These are phyloP conservation scores for Candida gorgasii DNA, from an alignment of 805 yeast species.

Conservation along the genomic window DNA sequence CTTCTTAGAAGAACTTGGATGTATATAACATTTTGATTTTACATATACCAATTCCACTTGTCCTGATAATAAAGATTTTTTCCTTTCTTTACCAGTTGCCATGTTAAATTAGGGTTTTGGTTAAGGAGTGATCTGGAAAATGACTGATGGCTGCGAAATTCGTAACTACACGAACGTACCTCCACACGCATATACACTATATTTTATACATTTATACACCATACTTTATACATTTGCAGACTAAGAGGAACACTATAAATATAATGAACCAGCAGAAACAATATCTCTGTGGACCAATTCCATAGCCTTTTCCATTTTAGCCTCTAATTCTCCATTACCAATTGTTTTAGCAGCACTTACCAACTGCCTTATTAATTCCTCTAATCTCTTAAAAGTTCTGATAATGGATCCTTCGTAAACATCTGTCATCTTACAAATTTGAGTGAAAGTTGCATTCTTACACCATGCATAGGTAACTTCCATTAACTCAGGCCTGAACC, in stretches of 20 bases:
- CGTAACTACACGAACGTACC: background rate
- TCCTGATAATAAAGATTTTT: conserved; percentile 14
- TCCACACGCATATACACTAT: no score
- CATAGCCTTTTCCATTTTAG: conserved; percentile 83
- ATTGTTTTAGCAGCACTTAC: conserved; percentile 90
- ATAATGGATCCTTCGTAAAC: conserved; percentile 96
- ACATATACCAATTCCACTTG: conserved; percentile 52
- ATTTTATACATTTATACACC: no score
- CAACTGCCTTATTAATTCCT: conserved; percentile 89
- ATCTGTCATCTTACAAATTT: conserved; percentile 97
- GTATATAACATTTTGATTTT: conserved; percentile 78
- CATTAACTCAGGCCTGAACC: conserved; percentile 92
- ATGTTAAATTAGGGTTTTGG: no score
- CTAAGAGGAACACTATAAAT: conserved; percentile 53
- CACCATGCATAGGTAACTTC: conserved; percentile 98
- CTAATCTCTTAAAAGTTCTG: conserved; percentile 91
- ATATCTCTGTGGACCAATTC: conserved; percentile 92
- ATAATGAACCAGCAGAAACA: conserved; percentile 94
- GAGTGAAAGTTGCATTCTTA: conserved; percentile 92
- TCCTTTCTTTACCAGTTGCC: conserved; percentile 1
- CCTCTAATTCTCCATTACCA: conserved; percentile 83
- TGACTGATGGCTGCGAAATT: conserved; percentile 4
- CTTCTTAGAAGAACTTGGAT: conserved; percentile 68
- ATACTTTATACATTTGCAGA: no score
- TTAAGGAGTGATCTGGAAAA: background rate